A percentile compares a stretch with the other conserved stretches of the same genome.
These are phyloP conservation scores for Plectosphaerella sp. DNA, from an alignment of 2,329 filamentous ascomycete species.

Conservation along the genomic window DNA sequence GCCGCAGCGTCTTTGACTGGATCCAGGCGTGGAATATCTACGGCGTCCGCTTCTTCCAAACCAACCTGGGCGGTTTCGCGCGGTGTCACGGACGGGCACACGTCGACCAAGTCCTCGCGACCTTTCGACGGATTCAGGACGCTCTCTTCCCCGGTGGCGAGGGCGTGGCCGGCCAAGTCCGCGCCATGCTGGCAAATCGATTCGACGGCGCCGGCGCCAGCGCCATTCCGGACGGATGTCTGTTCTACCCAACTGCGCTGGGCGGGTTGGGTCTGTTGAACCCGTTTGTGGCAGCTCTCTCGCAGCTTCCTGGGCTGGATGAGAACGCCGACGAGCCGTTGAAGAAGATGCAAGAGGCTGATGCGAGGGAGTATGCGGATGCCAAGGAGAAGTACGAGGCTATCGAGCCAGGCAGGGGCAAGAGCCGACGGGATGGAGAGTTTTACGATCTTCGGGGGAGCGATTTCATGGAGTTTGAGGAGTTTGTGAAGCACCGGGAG, in stretches of 20 bases:
- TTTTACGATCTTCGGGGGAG: slow-evolving; percentile 11
- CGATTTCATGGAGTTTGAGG: slow-evolving; percentile 32
- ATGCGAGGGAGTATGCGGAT: slow-evolving; percentile 25
- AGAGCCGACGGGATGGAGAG: slow-evolving; percentile 1
- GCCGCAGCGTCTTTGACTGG: slow-evolving; percentile 51
- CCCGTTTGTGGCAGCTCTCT: slow-evolving; percentile 19
- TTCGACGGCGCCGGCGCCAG: slow-evolving; percentile 34
- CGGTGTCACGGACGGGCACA: slow-evolving; percentile 50
- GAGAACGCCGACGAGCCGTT: slow-evolving; percentile 17
- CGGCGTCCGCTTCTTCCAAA: slow-evolving; percentile 49
- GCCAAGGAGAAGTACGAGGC: slow-evolving; percentile 26
- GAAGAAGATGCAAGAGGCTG: slow-evolving; percentile 21
- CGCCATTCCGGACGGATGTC: slow-evolving; percentile 32
- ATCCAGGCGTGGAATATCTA: slow-evolving; percentile 58
- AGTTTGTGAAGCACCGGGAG: slow-evolving; percentile 29
- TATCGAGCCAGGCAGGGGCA: background rate
- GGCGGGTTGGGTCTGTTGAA: slow-evolving; percentile 35
- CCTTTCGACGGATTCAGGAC: slow-evolving; percentile 46
- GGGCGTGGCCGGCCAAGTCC: slow-evolving; percentile 36
- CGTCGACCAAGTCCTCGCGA: slow-evolving; percentile 49
- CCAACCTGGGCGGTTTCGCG: slow-evolving; percentile 52
- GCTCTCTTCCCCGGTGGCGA: slow-evolving; percentile 35
- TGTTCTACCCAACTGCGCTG: slow-evolving; percentile 32
- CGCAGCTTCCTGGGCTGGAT: slow-evolving; percentile 18
- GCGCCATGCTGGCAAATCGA: slow-evolving; percentile 39